Evolutionary conservation across 257 asterid genomes (phyloP), one percentile per base, ranked within the genome.

Genomic region (Solanum rostratum): DNA sequence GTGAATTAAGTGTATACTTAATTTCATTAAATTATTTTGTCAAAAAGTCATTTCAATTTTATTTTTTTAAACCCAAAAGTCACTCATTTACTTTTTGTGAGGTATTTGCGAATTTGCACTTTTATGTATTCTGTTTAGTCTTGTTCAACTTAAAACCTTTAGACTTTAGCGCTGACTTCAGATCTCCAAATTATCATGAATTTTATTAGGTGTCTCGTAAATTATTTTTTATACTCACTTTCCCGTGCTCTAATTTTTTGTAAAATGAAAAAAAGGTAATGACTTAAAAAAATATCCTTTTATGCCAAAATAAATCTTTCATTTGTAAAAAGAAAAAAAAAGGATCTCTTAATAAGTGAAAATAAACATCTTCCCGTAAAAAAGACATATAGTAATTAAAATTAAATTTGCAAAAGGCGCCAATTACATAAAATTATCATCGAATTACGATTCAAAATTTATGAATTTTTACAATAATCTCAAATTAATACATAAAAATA

Each of bases 361-460:
- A 0, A 50, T 50, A 50, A 50, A 4, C 14, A 50, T 13, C 18
- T 50, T 50, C 5, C 5, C 18, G 6, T 50, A 50, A 50, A 50
- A 50, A 14, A 14, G 18, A 50, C 5, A 50, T 50, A 50, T 13
- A 50, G 2, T 4, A 13, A 50, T 14, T 50, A 50, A 50, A 50
- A 50, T 3, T 4, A 50, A 50, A 13, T 50, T 50, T 52, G 55
- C 12, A 52, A 52, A 15, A 1, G 20, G 1, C 29, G 27, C 0
- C 6, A 14, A 27, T 63, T 63, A 63, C 33, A 27, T 63, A 14
- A 14, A 63, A 27, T 6, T 63, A 13, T 5, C 70, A 6, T 27
- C 5, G 13, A 0, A 63, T 3, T 13, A 13, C 0, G 33, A 63
- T 63, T 6, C 11, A 6, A 13, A 1, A 27, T 27, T 63, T 30